Base-by-base conservation (phyloP, 179 eudicot genomes). In the Beta corolliflora region DNA sequence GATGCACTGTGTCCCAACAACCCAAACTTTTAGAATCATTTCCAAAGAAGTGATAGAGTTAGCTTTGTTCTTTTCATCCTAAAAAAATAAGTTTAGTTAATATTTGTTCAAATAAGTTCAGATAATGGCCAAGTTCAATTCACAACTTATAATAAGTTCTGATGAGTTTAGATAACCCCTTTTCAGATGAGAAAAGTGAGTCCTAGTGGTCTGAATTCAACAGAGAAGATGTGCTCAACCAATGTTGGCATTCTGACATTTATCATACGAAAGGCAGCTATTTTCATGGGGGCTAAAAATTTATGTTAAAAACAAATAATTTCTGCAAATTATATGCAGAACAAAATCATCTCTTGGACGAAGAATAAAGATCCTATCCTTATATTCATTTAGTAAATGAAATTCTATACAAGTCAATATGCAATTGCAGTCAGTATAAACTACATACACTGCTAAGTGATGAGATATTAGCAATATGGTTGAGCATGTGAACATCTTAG, bases 401-500 rank as follows among this genome's bases (percentile, higher is more conserved):
- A 14, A 31, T 15, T 58, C 5, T 16, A 31, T 6, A 25, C 1
- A n/a, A 2, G 25, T 21, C 11, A 36, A 15, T 63, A 72, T 61
- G 77, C 58, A 71, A 60, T 16, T 45, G 61, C 7, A 72, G 73
- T 52, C 46, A 46, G 63, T n/a, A 29, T 7, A 48, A n/a, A 58
- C 53, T n/a, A 29, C 12, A 48, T 31, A 58, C 53, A 9, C n/a
- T 71, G 21, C 23, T 8, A 1, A 19, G 46, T 25, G 23, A 53
- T 36, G 55, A 48, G 6, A 16, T 66, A 12, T 0, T 19, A 7
- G 9, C 21, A 68, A 59, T 19, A 58, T 67, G 10, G 7, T 66
- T 66, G 46, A 55, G 44, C 16, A 75, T 55, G 75, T 25, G n/a
- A 56, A 41, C 67, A 29, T 77, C 64, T 56, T 50, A 68, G 61